phyloP scores from a whole-genome alignment of 106 monocot species.

The Hemerocallis citrina region DNA sequence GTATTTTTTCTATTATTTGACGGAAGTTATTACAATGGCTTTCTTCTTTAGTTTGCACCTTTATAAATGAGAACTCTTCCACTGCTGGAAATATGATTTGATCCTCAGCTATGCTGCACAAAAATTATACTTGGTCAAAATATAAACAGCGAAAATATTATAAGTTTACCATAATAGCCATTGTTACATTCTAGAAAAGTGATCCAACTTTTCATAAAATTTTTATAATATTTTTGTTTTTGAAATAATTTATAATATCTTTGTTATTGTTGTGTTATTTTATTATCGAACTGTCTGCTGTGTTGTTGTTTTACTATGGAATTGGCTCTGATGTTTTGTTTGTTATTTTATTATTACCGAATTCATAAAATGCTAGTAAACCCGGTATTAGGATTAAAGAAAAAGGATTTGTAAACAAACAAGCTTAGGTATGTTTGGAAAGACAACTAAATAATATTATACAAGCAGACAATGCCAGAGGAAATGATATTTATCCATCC shows the following conservation, averaged over 20 bases:
- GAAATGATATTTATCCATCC: background rate
- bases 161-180: too few species aligned
- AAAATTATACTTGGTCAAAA: background rate
- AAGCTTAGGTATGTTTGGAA: too few species aligned
- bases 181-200: background rate
- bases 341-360: too few species aligned
- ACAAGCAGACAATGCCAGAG: background rate
- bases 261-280: too few species aligned
- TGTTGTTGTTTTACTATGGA: too few species aligned
- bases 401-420: background rate
- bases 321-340: too few species aligned
- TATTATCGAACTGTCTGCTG: too few species aligned
- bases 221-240: too few species aligned
- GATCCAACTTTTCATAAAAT: too few species aligned
- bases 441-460: background rate
- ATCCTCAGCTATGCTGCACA: constrained; percentile 82
- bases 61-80: constrained; percentile 48
- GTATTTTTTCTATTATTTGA: constrained; percentile 62
- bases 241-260: too few species aligned
- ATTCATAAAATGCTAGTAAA: background rate
- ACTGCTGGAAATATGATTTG: constrained; percentile 94
- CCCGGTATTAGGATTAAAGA: background rate
- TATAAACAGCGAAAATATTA: too few species aligned
- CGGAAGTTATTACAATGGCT: constrained; percentile 61
- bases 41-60: constrained; percentile 73